A percentile compares a stretch with the other conserved stretches of the same genome.
phyloP scores from a whole-genome alignment of 2,329 filamentous ascomycete species.

The Anthostomella pinea region DNA sequence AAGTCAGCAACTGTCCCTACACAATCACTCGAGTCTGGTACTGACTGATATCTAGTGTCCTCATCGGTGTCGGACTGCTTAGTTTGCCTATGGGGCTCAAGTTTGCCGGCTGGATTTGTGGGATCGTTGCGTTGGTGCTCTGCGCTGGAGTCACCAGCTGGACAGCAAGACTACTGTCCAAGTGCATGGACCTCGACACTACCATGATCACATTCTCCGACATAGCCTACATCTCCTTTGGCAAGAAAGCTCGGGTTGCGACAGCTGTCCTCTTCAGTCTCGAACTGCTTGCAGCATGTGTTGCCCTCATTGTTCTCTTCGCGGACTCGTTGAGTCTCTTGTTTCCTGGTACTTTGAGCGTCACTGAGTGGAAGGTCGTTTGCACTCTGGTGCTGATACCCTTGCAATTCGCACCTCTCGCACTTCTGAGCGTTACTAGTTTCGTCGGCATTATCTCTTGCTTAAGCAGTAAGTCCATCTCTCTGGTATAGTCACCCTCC shows the following conservation, averaged over 20 bases:
- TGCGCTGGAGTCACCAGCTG: slow-evolving; percentile 77
- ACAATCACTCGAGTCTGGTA: background rate
- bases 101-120: slow-evolving; percentile 85
- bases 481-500: background rate
- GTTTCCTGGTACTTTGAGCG: slow-evolving; percentile 64
- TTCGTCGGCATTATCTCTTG: slow-evolving; percentile 90
- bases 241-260: slow-evolving; percentile 72
- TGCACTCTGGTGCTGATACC: slow-evolving; percentile 77
- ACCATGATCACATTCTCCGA: slow-evolving; percentile 93
- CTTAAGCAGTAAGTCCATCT: slow-evolving; percentile 68
- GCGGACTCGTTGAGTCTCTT: slow-evolving; percentile 82
- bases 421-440: slow-evolving; percentile 83
- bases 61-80: slow-evolving; percentile 86
- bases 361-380: slow-evolving; percentile 78
- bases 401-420: slow-evolving; percentile 79
- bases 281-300: slow-evolving; percentile 83
- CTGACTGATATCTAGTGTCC: slow-evolving; percentile 46
- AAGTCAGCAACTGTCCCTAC: slow-evolving; percentile 47
- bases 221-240: slow-evolving; percentile 87
- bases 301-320: slow-evolving; percentile 63
- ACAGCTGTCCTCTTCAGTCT: slow-evolving; percentile 85
- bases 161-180: slow-evolving; percentile 80
- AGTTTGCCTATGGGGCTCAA: slow-evolving; percentile 85
- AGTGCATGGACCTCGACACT: slow-evolving; percentile 82
- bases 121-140: slow-evolving; percentile 69